A percentile compares a stretch with the other conserved stretches of the same genome.
phyloP scores from a whole-genome alignment of 306 rosid species.

The Cajanus cajan region DNA sequence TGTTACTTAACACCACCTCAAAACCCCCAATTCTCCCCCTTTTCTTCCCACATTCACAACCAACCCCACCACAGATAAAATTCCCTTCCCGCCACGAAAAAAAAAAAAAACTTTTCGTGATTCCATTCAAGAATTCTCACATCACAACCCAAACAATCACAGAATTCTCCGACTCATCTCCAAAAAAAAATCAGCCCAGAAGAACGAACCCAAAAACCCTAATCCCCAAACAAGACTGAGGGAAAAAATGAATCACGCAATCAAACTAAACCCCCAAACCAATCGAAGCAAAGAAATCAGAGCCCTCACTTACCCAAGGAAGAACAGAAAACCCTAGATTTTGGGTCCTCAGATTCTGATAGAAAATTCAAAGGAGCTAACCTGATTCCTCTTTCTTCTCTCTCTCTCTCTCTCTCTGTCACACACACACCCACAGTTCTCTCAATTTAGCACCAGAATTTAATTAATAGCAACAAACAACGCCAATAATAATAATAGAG shows the following conservation, averaged over 20 bases:
- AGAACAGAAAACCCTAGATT: constrained; percentile 43
- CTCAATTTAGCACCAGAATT: constrained; percentile 36
- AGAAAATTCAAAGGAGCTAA: constrained; percentile 53
- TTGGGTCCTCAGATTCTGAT: constrained; percentile 50
- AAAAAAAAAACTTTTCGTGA: not conserved
- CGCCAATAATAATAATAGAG: constrained; percentile 9
- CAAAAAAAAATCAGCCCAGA: not conserved
- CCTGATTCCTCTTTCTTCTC: constrained; percentile 48
- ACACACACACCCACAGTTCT: constrained; percentile 23
- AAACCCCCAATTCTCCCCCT: constrained; percentile 24
- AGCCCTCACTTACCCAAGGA: constrained; percentile 36
- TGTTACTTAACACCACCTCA: not conserved
- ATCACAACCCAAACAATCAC: constrained; percentile 29
- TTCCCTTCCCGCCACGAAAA: constrained; percentile 12
- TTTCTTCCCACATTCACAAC: constrained; percentile 26
- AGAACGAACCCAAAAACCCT: constrained; percentile 30
- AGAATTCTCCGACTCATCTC: constrained; percentile 21
- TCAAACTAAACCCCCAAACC: constrained; percentile 14
- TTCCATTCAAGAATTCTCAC: constrained; percentile 31
- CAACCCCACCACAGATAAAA: constrained; percentile 11
- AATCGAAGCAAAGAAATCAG: constrained; percentile 8
- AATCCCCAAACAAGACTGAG: constrained; percentile 32
- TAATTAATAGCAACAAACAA: not conserved
- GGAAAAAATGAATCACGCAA: constrained; percentile 24
- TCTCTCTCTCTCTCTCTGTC: constrained; percentile 4